Base-by-base conservation (phyloP, 225 moss, liverwort and hornwort genomes). In the Anthoceros angustus region DNA sequence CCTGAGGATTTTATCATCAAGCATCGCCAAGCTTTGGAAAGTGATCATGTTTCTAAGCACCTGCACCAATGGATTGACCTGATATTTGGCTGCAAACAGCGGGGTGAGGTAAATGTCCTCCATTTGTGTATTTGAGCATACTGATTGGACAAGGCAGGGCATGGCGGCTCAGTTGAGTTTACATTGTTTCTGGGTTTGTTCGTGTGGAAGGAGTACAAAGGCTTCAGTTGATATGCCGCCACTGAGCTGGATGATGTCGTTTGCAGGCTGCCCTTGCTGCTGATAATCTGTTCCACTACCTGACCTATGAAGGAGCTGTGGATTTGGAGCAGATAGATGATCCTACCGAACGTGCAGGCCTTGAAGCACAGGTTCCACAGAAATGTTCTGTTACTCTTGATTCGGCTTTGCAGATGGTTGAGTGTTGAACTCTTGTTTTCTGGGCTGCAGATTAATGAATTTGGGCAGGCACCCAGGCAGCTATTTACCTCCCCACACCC, bases 281-380 rank as follows among this genome's bases (percentile, higher is more conserved):
- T 64, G 81, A 91, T 68, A 98, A 98, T 71, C 74, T 98, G 38
- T 98, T 80, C 40, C 91, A 98, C 75, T 78, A 91, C 74, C 76
- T 98, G 45, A 92, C 88, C 7, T 98, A 98, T 69, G 95, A 98
- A 80, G 95, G 95, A 78, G 88, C 91, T 68, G 88, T 92, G 25
- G 88, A 91, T 77, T 79, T 98, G 66, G 95, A 98, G 43, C 79
- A 71, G 50, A 83, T 98, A 72, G 88, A 91, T 72, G 77, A 89
- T 73, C 86, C 86, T 72, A 85, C 85, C 48, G 80, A 98, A 75
- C 95, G 87, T 70, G 91, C 91, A 66, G 87, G 95, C 65, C 82
- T 98, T 69, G 95, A 91, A 81, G 91, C 91, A 68, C 91, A 98
- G 88, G 95, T 95, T 79, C 61, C 26, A 70, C 66, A 24, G 10